Conservation (phyloP, 176 grass and related monocot species). For the Paspalum notatum region DNA sequence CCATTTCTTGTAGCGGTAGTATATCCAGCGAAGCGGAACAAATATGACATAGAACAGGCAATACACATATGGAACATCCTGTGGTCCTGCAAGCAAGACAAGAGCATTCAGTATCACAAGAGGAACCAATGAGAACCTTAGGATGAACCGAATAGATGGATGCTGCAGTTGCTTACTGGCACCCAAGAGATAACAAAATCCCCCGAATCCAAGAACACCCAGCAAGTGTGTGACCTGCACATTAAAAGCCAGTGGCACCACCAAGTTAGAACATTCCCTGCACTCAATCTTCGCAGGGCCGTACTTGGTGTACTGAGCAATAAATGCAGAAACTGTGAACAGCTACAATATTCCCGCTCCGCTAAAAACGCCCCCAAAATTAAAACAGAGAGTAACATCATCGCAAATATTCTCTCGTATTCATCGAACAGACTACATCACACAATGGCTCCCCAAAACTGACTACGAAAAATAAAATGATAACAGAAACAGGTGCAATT, state of each 20-base stretch:
- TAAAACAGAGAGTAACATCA: not conserved
- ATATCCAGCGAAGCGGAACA: slow-evolving; percentile 94
- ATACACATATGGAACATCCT: slow-evolving; percentile 92
- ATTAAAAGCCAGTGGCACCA: slow-evolving; percentile 37
- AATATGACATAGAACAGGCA: slow-evolving; percentile 94
- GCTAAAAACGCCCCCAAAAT: not conserved
- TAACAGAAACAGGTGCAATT: too few relatives aligned
- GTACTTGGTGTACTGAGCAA: not conserved
- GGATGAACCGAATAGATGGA: slow-evolving; percentile 26
- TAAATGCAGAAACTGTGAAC: slow-evolving; percentile 32
- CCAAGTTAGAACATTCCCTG: slow-evolving; percentile 31
- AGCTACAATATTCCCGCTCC: not conserved
- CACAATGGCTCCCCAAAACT: slow-evolving; percentile 26
- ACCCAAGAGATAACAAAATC: slow-evolving; percentile 96
- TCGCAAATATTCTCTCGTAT: not conserved
- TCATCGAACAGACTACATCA: not conserved
- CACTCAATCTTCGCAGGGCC: slow-evolving; percentile 6
- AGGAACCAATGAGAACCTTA: slow-evolving; percentile 12
- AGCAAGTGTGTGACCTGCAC: slow-evolving; percentile 92
- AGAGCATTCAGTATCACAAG: slow-evolving; percentile 15
- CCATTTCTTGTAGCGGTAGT: slow-evolving; percentile 99
- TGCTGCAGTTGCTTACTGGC: slow-evolving; percentile 70
- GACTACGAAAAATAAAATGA: not conserved
- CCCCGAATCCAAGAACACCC: slow-evolving; percentile 94
- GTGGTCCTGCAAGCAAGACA: slow-evolving; percentile 61